Evolutionary conservation across 441 rosid genomes (phyloP).

Genomic region (Cnidoscolus chayamansa): DNA sequence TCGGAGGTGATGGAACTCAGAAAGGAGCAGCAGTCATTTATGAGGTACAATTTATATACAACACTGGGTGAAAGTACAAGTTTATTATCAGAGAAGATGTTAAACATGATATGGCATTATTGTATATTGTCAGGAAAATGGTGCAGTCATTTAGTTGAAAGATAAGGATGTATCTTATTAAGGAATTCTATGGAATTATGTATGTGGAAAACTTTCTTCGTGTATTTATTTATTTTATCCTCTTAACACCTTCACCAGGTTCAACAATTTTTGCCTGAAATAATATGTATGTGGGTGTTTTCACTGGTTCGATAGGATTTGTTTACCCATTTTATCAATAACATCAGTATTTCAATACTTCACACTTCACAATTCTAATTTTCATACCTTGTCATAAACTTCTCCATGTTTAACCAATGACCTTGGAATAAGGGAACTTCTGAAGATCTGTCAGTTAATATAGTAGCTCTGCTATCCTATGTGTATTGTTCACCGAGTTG

Average conservation of each 20-base stretch:
- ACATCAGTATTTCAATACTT: neutral
- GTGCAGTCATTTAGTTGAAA: neutral
- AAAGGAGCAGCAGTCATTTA: conserved; percentile 68
- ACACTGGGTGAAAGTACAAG: neutral
- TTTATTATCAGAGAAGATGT: neutral
- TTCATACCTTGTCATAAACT: neutral
- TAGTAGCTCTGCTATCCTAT: neutral
- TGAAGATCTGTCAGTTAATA: neutral
- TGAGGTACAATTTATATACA: conserved; percentile 38
- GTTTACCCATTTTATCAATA: neutral
- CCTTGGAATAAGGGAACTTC: neutral
- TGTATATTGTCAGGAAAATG: neutral
- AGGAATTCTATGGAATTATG: neutral
- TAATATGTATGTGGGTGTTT: neutral
- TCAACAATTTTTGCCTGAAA: neutral
- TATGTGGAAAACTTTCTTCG: neutral
- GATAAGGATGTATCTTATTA: neutral
- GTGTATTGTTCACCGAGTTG: neutral
- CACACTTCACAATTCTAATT: neutral
- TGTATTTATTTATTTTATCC: neutral
- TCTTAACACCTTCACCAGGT: neutral
- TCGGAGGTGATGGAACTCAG: conserved; percentile 90
- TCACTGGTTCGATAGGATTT: neutral
- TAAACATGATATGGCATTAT: neutral
- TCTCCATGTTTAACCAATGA: neutral